A percentile compares a stretch with the other conserved stretches of the same genome.
These are phyloP conservation scores for Metschnikowia hibisci DNA, from an alignment of 805 yeast genomes.

Conservation along the genomic window DNA sequence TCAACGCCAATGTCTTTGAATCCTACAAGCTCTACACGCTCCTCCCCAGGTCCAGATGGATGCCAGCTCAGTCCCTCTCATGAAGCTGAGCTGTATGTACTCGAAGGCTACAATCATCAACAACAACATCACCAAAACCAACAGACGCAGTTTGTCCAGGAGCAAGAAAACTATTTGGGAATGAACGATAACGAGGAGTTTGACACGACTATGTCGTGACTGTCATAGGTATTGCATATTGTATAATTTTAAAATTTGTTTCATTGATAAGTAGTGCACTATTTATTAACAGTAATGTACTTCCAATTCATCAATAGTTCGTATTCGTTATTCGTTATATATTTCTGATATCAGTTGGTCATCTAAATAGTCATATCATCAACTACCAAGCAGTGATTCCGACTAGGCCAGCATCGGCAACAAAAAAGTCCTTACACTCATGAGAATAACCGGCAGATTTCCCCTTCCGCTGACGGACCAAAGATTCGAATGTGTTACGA, in stretches of 20 bases:
- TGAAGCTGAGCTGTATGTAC: constrained; percentile 38
- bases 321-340: too few species aligned
- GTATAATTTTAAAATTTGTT: neutral
- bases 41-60: constrained; percentile 17
- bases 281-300: too few species aligned
- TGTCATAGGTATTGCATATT: constrained; percentile 2
- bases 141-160: constrained; percentile 22
- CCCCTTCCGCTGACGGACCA: constrained; percentile 8
- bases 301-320: too few species aligned
- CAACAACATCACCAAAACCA: constrained; percentile 2
- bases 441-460: neutral
- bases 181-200: constrained; percentile 27
- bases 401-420: constrained; percentile 15
- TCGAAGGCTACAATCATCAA: constrained; percentile 25
- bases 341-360: too few species aligned
- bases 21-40: constrained; percentile 10
- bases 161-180: constrained; percentile 38
- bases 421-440: constrained; percentile 15
- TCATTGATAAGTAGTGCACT: too few species aligned
- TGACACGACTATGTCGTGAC: constrained; percentile 10
- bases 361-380: neutral
- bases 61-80: constrained; percentile 32
- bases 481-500: constrained; percentile 8
- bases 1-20: constrained; percentile 19
- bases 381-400: constrained; percentile 5